Conservation (phyloP, 441 rosid species). For the Corymbia calophylla region DNA sequence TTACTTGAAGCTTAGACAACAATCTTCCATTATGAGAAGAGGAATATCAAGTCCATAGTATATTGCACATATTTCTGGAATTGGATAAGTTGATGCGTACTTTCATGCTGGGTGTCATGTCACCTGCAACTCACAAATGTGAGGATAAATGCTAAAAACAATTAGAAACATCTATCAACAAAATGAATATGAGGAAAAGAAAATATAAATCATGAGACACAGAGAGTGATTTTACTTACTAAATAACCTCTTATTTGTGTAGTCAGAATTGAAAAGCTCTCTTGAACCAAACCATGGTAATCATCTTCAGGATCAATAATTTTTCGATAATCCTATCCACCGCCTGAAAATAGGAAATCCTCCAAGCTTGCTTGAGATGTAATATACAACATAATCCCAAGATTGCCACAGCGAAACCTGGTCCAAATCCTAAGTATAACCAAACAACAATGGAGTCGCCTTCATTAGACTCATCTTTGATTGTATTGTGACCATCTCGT, state of each 20-base stretch:
- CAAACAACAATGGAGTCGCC: neutral
- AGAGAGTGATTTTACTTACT: neutral
- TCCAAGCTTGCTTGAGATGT: neutral
- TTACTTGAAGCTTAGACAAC: neutral
- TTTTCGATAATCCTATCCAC: neutral
- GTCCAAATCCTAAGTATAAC: neutral
- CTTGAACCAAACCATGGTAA: neutral
- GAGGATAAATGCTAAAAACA: neutral
- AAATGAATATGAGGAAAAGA: neutral
- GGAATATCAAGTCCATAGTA: neutral
- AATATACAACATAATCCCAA: neutral
- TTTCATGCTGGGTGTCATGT: neutral
- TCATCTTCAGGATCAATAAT: neutral
- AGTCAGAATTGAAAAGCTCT: neutral
- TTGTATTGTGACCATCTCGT: neutral
- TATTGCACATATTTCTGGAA: neutral
- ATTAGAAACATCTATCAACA: neutral
- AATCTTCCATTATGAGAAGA: neutral
- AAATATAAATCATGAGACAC: neutral
- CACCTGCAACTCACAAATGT: neutral
- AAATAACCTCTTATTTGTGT: neutral
- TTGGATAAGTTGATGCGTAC: neutral
- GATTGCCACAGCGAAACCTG: neutral
- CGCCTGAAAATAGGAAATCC: neutral
- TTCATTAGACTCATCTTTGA: neutral